A percentile compares a stretch with the other conserved stretches of the same genome.
Conservation (phyloP, 495 filamentous ascomycete genomes). For the Trichoderma virens region DNA sequence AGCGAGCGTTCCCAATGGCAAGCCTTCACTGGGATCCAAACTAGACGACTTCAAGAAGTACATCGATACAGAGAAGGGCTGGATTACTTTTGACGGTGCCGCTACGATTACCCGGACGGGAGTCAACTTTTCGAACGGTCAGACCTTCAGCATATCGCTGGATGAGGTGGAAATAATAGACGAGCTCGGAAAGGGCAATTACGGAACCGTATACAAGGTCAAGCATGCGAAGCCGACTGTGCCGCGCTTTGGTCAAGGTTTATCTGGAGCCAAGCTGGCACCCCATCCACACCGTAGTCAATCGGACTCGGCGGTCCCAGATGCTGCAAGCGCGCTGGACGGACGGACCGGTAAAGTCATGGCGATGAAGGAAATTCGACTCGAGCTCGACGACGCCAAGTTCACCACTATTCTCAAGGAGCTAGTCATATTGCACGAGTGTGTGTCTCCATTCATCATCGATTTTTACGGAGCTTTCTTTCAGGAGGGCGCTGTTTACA, state of each 20-base stretch:
- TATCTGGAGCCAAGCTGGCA: conserved; percentile 25
- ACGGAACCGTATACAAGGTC: conserved; percentile 96
- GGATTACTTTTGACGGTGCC: conserved; percentile 87
- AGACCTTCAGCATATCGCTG: conserved; percentile 86
- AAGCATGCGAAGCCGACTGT: conserved; percentile 73
- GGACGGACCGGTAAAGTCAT: conserved; percentile 65
- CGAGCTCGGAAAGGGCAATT: conserved; percentile 96
- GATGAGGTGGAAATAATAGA: conserved; percentile 94
- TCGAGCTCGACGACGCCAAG: conserved; percentile 93
- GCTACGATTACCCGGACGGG: conserved; percentile 80
- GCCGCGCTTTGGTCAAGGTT: conserved; percentile 70
- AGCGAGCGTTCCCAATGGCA: conserved; percentile 23
- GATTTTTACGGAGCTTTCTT: conserved; percentile 99
- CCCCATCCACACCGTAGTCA: neutral
- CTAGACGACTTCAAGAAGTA: conserved; percentile 89
- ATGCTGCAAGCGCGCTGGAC: conserved; percentile 13
- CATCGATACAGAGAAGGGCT: conserved; percentile 86
- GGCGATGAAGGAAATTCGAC: conserved; percentile 99
- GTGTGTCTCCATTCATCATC: conserved; percentile 89
- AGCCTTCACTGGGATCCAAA: conserved; percentile 45
- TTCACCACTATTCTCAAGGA: conserved; percentile 98
- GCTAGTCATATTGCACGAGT: conserved; percentile 91
- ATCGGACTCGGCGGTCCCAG: conserved; percentile 7
- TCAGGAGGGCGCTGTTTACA: conserved; percentile 97
- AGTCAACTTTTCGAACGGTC: conserved; percentile 84